These are phyloP conservation scores for Phialophora expanda DNA, from an alignment of 2,329 filamentous ascomycete species.

Conservation along the genomic window DNA sequence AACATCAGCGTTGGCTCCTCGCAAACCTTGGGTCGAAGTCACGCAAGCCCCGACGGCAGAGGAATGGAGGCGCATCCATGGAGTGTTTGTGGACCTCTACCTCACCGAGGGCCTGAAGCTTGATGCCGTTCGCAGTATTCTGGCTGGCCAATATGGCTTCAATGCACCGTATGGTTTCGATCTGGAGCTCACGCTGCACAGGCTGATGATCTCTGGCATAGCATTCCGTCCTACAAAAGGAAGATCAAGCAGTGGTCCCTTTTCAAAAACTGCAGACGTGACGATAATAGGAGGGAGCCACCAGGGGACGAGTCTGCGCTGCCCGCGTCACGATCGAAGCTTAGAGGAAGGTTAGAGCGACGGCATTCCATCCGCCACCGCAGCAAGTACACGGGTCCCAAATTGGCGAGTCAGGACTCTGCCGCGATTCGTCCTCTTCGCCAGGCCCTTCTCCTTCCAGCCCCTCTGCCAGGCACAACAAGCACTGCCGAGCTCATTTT, in stretches of 20 bases:
- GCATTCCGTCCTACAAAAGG: neutral
- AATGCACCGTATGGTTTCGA: neutral
- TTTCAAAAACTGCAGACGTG: neutral
- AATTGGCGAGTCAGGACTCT: neutral
- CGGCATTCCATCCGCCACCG: neutral
- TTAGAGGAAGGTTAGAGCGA: neutral
- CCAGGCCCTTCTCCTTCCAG: neutral
- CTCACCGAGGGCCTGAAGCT: neutral
- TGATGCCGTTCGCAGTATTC: neutral
- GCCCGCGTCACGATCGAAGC: neutral
- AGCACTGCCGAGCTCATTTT: neutral
- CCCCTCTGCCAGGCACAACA: neutral
- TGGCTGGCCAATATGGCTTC: neutral
- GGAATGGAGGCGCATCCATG: neutral
- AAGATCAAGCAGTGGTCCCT: slow-evolving; percentile 4
- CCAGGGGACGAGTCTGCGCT: neutral
- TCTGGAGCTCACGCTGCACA: neutral
- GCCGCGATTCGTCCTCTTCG: neutral
- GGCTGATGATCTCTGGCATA: neutral
- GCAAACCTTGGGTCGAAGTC: neutral
- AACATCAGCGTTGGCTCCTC: neutral
- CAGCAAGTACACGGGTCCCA: neutral
- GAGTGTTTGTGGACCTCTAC: neutral
- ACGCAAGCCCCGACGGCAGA: neutral
- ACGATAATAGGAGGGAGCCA: neutral